Evolutionary conservation across 2,329 filamentous ascomycete species (phyloP).

Genomic region (Zymoseptoria passerinii): DNA sequence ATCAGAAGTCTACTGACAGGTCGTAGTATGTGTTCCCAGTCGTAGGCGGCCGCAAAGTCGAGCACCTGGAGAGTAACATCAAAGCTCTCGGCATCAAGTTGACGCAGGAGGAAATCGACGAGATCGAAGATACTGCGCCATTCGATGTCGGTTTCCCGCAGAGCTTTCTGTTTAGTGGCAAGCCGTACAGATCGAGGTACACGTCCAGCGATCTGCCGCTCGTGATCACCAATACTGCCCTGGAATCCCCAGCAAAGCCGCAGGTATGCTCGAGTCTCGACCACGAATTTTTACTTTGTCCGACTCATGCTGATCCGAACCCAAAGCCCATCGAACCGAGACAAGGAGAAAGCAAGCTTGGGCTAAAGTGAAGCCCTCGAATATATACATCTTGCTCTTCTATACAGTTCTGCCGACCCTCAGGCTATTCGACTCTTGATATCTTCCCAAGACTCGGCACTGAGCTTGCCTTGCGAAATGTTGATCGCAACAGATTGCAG

Average conservation of each 20-base stretch:
- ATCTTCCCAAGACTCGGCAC: constrained; percentile 22
- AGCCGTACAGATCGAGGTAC: constrained; percentile 14
- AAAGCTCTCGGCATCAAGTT: constrained; percentile 56
- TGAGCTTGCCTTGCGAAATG: constrained; percentile 32
- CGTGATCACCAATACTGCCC: constrained; percentile 9
- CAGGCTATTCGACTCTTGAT: constrained; percentile 15
- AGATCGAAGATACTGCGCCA: constrained; percentile 53
- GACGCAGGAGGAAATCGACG: constrained; percentile 53
- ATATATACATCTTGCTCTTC: not conserved
- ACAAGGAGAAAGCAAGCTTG: constrained; percentile 12
- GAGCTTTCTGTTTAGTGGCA: constrained; percentile 13
- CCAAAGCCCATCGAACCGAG: constrained; percentile 12
- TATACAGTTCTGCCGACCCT: not conserved
- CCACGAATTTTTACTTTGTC: not conserved
- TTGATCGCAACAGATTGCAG: constrained; percentile 79
- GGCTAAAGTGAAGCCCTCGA: constrained; percentile 1
- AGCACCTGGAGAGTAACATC: constrained; percentile 63
- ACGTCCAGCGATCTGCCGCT: constrained; percentile 10
- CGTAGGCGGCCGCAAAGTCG: constrained; percentile 59
- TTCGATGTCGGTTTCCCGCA: constrained; percentile 45
- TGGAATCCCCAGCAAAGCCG: constrained; percentile 11
- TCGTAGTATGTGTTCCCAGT: constrained; percentile 54
- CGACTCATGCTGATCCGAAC: not conserved
- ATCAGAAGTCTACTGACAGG: not conserved
- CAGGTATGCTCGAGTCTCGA: not conserved